Evolutionary conservation across 2,329 filamentous ascomycete species (phyloP).

Genomic region (Xylariaceae sp.): DNA sequence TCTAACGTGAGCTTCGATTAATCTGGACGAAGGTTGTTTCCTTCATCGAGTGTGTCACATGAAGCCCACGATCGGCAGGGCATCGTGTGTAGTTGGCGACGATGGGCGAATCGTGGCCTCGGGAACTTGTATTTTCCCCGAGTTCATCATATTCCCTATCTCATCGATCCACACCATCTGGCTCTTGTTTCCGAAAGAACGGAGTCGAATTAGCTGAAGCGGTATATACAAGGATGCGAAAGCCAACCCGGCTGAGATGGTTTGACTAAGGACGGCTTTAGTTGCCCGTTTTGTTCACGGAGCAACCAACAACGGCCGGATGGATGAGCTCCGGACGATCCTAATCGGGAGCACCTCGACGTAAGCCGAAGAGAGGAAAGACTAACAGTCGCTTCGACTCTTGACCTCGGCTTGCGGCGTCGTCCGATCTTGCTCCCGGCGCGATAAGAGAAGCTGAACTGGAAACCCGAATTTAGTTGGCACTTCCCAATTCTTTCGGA

Average conservation of each 20-base stretch:
- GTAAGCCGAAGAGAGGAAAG: not conserved
- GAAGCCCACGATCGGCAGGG: slow-evolving; percentile 9
- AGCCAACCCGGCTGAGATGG: not conserved
- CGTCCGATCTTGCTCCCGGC: not conserved
- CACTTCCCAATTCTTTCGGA: not conserved
- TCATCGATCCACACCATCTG: not conserved
- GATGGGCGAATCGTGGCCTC: not conserved
- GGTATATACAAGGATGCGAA: not conserved
- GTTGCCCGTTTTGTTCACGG: slow-evolving; percentile 23
- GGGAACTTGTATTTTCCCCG: slow-evolving; percentile 9
- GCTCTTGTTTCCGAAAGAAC: not conserved
- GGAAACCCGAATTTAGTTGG: not conserved
- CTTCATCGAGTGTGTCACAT: slow-evolving; percentile 8
- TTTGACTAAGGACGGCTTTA: slow-evolving; percentile 15
- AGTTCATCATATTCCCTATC: not conserved
- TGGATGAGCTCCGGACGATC: slow-evolving; percentile 14
- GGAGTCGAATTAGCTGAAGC: not conserved
- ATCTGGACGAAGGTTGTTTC: not conserved
- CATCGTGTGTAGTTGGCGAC: not conserved
- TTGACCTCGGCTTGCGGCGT: slow-evolving; percentile 11
- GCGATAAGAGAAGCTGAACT: not conserved
- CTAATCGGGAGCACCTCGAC: slow-evolving; percentile 8
- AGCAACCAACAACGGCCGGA: slow-evolving; percentile 9
- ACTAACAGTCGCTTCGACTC: not conserved
- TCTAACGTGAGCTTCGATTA: not conserved